phyloP scores from a whole-genome alignment of 345 rosid species.

The Salix viminalis region DNA sequence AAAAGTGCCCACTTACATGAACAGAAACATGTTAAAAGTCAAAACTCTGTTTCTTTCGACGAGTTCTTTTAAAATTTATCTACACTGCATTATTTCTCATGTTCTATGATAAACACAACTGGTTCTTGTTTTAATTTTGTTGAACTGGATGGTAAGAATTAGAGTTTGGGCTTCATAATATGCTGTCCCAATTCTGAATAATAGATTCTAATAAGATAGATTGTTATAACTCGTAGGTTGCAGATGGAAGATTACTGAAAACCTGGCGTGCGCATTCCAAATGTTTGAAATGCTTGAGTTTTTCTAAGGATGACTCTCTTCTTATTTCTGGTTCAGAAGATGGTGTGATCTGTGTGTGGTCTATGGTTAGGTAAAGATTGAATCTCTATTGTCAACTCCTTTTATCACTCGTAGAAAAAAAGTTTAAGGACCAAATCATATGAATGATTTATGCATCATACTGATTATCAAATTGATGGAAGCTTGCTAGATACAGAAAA shows the following conservation, averaged over 20 bases:
- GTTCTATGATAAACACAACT: too few species aligned
- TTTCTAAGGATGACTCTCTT: slow-evolving; percentile 40
- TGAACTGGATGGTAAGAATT: not conserved
- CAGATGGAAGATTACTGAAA: slow-evolving; percentile 40
- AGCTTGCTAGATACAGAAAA: slow-evolving; percentile 39
- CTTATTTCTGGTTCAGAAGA: slow-evolving; percentile 49
- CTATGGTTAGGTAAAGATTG: slow-evolving; percentile 40
- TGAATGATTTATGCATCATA: slow-evolving; percentile 7
- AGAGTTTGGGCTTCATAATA: not conserved
- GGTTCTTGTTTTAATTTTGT: not conserved
- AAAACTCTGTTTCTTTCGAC: slow-evolving; percentile 2
- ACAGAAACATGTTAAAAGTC: not conserved
- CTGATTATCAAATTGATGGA: slow-evolving; percentile 13
- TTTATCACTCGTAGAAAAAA: not conserved
- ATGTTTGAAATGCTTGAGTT: slow-evolving; percentile 41
- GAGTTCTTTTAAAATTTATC: not conserved
- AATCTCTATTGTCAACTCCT: not conserved
- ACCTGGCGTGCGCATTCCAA: slow-evolving; percentile 45
- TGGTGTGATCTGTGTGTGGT: slow-evolving; percentile 44
- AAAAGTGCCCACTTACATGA: not conserved
- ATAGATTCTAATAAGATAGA: slow-evolving; percentile 1
- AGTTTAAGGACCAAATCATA: not conserved
- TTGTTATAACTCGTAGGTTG: slow-evolving; percentile 31
- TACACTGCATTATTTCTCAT: too few species aligned
- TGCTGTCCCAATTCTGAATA: not conserved